Base-by-base conservation (phyloP, 2,329 filamentous ascomycete genomes). In the Nemania sp. region DNA sequence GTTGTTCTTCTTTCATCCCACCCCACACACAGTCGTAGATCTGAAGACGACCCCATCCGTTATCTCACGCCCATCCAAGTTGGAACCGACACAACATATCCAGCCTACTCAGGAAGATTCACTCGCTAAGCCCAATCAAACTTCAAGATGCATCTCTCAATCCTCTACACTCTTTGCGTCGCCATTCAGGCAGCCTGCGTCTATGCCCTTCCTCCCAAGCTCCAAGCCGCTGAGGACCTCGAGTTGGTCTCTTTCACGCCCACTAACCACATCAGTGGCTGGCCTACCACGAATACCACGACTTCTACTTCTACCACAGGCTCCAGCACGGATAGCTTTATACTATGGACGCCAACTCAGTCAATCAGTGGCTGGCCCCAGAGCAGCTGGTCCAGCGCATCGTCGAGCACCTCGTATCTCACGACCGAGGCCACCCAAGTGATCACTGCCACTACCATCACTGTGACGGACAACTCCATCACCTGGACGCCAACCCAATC, bases 391-490 rank as follows among this genome's bases (percentile, higher is more conserved):
- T 20, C 40, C 21, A 45, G 11, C 13, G 9, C 20, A 12, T 59
- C 47, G 13, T 55, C 57, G 9, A 51, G 53, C 11, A 57, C 35
- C 40, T 61, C 54, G 25, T 51, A 54, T 32, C 17, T 52, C 35
- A 65, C 59, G 0, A 63, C 46, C 13, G 13, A 21, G 39, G 25
- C 21, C 10, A 47, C 51, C 35, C 47, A 54, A 49, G 57, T 64
- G 3, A 29, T 63, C 21, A 54, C 60, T 21, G 60, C 56, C 29
- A 65, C 62, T 12, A 65, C 63, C n/a, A 57, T 63, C 51, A 63
- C 57, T 55, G 60, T 65, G 34, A 65, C 63, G 34, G 60, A 59
- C 29, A 58, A 63, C 17, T 60, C 54, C n/a, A 57, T 63, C 29
- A 63, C 57, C 21, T 63, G 49, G 54, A 58, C 49, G 1, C 50